Conservation (phyloP, 352 stramenopile genomes). For the Peronospora belbahrii region DNA sequence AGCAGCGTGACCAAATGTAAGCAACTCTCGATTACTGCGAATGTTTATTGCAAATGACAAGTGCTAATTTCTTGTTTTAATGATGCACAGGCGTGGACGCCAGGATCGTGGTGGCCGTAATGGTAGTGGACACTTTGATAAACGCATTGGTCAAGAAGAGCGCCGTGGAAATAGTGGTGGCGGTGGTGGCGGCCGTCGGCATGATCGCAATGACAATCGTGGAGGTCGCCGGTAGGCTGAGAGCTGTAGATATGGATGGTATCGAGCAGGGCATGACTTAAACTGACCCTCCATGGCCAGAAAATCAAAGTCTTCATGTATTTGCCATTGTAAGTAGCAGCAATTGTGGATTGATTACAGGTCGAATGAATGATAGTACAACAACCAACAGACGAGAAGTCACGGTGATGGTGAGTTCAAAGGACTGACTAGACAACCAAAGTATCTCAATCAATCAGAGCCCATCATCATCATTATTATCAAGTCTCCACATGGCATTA, state of each 20-base stretch:
- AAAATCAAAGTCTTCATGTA: constrained; percentile 1
- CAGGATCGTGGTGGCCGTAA: constrained; percentile 25
- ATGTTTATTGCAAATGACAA: not conserved
- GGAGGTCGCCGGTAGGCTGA: constrained; percentile 36
- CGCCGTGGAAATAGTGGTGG: constrained; percentile 17
- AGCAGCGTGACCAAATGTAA: constrained; percentile 56
- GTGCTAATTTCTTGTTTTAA: not conserved
- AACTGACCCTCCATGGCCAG: not conserved
- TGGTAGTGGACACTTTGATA: constrained; percentile 12
- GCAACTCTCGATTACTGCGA: not conserved
- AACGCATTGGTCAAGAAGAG: constrained; percentile 17
- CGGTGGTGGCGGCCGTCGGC: constrained; percentile 21
- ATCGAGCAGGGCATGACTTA: not conserved
- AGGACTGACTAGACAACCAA: too few species aligned
- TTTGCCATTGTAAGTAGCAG: constrained; percentile 8
- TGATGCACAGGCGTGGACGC: constrained; percentile 20
- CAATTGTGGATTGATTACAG: not conserved
- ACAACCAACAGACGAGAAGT: constrained; percentile 16
- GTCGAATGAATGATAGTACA: too few species aligned
- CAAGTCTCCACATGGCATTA: constrained; percentile 22
- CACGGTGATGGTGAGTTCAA: too few species aligned
- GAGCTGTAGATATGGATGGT: constrained; percentile 5
- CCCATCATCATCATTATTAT: not conserved
- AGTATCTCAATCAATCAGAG: constrained; percentile 10
- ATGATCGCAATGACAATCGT: constrained; percentile 33